Conservation (phyloP, 1,284 basidiomycete species). For the Sphagnurus paluster region DNA sequence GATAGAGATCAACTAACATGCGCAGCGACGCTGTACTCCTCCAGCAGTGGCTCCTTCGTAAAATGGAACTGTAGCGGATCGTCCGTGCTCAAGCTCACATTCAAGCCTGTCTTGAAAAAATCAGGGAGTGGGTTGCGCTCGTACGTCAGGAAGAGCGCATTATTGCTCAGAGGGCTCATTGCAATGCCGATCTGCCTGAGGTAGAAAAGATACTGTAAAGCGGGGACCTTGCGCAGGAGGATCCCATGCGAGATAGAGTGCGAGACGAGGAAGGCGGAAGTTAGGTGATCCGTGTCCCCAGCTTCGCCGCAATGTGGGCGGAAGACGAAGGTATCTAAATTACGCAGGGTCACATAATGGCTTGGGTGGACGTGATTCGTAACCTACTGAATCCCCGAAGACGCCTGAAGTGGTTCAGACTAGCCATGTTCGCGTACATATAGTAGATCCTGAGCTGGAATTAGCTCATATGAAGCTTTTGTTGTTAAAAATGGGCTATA, state of each 20-base stretch:
- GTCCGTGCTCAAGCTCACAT: conserved; percentile 96
- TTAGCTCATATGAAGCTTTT: neutral
- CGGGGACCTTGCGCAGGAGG: conserved; percentile 94
- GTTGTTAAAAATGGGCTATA: neutral
- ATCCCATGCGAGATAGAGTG: conserved; percentile 99
- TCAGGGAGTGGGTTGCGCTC: conserved; percentile 97
- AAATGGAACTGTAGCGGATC: conserved; percentile 96
- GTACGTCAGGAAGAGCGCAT: conserved; percentile 95
- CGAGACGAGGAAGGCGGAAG: conserved; percentile 92
- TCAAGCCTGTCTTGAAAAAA: conserved; percentile 95
- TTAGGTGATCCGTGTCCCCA: conserved; percentile 96
- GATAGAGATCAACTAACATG: conserved; percentile 60
- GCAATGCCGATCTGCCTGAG: conserved; percentile 96
- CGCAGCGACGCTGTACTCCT: conserved; percentile 98
- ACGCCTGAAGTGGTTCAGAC: conserved; percentile 91
- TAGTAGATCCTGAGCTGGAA: conserved; percentile 83
- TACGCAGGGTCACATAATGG: neutral
- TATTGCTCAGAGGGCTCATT: conserved; percentile 98
- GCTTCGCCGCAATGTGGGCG: conserved; percentile 98
- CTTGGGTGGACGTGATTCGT: neutral
- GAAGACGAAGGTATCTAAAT: conserved; percentile 97
- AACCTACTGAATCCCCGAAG: conserved; percentile 87
- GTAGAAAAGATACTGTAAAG: conserved; percentile 92
- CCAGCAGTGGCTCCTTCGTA: conserved; percentile 95
- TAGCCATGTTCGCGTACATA: conserved; percentile 96